These are phyloP conservation scores for Neltuma alba DNA, from an alignment of 306 rosid species.

Conservation along the genomic window DNA sequence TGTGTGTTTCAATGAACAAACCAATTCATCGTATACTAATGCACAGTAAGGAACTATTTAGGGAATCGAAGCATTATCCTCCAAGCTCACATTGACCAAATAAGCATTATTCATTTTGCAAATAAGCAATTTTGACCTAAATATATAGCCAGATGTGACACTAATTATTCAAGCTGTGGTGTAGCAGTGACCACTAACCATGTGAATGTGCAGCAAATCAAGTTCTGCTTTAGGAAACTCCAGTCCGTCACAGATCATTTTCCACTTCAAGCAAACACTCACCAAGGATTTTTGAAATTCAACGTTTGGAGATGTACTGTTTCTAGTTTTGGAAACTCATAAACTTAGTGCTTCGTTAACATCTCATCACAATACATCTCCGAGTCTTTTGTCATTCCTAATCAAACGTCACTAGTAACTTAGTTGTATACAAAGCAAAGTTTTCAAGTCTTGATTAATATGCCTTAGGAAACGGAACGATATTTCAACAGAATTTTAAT, in stretches of 20 bases:
- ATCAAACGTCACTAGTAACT: conserved; percentile 10
- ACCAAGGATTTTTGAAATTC: background rate
- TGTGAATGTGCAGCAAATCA: background rate
- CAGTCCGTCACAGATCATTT: background rate
- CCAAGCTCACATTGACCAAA: background rate
- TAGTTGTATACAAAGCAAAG: background rate
- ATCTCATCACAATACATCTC: background rate
- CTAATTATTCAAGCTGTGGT: background rate
- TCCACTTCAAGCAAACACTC: conserved; percentile 11
- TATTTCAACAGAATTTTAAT: background rate
- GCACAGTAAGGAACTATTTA: background rate
- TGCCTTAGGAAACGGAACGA: background rate
- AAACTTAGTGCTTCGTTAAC: background rate
- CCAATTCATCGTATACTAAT: background rate
- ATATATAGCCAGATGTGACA: background rate
- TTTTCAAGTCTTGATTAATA: background rate
- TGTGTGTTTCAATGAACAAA: conserved; percentile 8
- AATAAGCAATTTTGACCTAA: background rate
- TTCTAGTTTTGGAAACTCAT: background rate
- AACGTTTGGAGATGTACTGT: background rate
- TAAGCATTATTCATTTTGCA: background rate
- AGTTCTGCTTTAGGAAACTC: background rate
- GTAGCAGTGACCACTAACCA: background rate
- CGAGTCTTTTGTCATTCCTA: background rate
- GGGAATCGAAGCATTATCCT: background rate